These are phyloP conservation scores for Auricularia auricula-judae DNA, from an alignment of 768 basidiomycete genomes.

Conservation along the genomic window DNA sequence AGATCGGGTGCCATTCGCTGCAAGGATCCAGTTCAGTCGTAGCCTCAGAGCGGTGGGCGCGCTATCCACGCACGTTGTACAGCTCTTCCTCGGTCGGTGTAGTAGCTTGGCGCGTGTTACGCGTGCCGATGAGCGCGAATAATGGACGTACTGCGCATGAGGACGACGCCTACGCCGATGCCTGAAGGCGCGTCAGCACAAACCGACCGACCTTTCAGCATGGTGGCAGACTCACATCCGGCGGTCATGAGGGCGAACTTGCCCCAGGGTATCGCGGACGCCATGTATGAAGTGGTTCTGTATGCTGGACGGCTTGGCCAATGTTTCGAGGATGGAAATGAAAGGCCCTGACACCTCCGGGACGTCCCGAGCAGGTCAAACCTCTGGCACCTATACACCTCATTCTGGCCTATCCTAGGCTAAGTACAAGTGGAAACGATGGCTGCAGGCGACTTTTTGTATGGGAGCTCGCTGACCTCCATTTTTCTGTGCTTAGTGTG, in stretches of 20 bases:
- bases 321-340: too few species aligned
- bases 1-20: constrained; percentile 58
- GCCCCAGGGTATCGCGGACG: not conserved
- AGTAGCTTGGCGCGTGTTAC: constrained; percentile 8
- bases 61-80: constrained; percentile 21
- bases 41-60: constrained; percentile 24
- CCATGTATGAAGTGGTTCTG: not conserved
- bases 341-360: too few species aligned
- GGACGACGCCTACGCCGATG: constrained; percentile 41
- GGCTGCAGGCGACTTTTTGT: too few species aligned
- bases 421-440: too few species aligned
- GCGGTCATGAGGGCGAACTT: not conserved
- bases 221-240: not conserved
- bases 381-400: too few species aligned
- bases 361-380: too few species aligned
- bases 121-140: not conserved
- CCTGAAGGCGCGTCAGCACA: constrained; percentile 22
- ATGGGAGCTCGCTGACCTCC: too few species aligned
- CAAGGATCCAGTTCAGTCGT: not conserved
- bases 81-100: constrained; percentile 12
- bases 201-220: not conserved
- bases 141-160: constrained; percentile 44
- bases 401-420: too few species aligned
- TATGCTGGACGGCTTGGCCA: not conserved
- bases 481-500: too few species aligned